Evolutionary conservation across 768 basidiomycete genomes (phyloP).

Genomic region (Tulasnella sp.): DNA sequence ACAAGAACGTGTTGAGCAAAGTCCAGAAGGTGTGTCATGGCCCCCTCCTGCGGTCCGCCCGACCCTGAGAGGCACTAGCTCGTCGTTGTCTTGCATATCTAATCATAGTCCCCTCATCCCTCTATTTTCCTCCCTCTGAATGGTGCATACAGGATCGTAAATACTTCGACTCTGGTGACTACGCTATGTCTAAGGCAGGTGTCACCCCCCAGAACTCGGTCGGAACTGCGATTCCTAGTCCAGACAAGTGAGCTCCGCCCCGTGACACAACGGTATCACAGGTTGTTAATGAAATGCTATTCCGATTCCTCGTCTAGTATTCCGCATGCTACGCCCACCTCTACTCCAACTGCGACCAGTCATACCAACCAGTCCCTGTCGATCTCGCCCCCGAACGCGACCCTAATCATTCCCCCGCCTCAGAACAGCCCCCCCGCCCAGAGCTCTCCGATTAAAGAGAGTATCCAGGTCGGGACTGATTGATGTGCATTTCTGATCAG

Average conservation of each 20-base stretch:
- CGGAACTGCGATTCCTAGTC: constrained; percentile 96
- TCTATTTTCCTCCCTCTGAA: neutral
- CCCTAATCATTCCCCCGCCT: neutral
- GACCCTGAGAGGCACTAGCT: neutral
- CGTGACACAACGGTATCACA: neutral
- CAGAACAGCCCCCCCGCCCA: constrained; percentile 14
- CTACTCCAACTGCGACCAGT: neutral
- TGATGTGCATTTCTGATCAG: too few species aligned
- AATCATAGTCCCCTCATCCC: too few species aligned
- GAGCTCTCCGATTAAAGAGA: constrained; percentile 14
- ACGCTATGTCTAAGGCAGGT: constrained; percentile 90
- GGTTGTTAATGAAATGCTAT: neutral
- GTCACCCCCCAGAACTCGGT: constrained; percentile 76
- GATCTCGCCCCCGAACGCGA: constrained; percentile 13
- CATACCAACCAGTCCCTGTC: neutral
- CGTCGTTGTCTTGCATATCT: too few species aligned
- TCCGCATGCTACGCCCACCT: constrained; percentile 8
- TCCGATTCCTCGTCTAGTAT: constrained; percentile 4
- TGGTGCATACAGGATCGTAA: constrained; percentile 70
- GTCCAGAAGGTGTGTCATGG: constrained; percentile 81
- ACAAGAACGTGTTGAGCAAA: constrained; percentile 86
- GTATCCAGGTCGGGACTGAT: constrained; percentile 3
- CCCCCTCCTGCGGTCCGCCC: too few species aligned
- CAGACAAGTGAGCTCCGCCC: constrained; percentile 63
- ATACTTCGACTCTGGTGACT: constrained; percentile 99